These are phyloP conservation scores for Whalleya microplaca DNA, from an alignment of 2,329 filamentous ascomycete species.

Conservation along the genomic window DNA sequence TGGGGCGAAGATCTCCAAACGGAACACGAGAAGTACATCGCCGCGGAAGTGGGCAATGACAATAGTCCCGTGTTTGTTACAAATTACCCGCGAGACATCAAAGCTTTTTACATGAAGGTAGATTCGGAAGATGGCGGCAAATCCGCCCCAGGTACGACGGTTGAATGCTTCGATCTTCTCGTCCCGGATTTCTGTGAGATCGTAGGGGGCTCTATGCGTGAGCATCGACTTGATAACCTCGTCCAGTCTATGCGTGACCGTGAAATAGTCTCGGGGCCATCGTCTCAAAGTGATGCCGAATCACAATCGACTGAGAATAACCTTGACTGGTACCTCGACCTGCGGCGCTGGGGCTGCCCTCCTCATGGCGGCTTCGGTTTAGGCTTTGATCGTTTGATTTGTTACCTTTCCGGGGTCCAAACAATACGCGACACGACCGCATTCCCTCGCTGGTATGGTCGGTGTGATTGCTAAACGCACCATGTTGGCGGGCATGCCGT, in stretches of 20 bases:
- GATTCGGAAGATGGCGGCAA: constrained; percentile 12
- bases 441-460: constrained; percentile 76
- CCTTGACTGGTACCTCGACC: constrained; percentile 85
- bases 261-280: constrained; percentile 56
- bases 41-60: constrained; percentile 55
- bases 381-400: constrained; percentile 84
- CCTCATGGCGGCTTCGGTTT: constrained; percentile 91
- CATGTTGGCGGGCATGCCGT: constrained; percentile 31
- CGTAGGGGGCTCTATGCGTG: constrained; percentile 86
- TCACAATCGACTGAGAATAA: constrained; percentile 35
- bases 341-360: constrained; percentile 87
- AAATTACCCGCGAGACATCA: constrained; percentile 84
- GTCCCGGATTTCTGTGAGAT: constrained; percentile 86
- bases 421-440: constrained; percentile 85
- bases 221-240: constrained; percentile 73
- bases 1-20: constrained; percentile 81
- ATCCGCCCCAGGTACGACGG: constrained; percentile 55
- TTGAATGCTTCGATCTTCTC: constrained; percentile 88
- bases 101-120: constrained; percentile 83
- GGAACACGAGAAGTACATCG: constrained; percentile 91
- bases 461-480: constrained; percentile 58
- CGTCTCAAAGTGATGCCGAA: constrained; percentile 31
- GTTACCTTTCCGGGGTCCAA: constrained; percentile 79
- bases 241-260: constrained; percentile 71
- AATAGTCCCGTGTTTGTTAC: constrained; percentile 83